Base-by-base conservation (phyloP, 2,329 filamentous ascomycete genomes). In the Knufia petricola region DNA sequence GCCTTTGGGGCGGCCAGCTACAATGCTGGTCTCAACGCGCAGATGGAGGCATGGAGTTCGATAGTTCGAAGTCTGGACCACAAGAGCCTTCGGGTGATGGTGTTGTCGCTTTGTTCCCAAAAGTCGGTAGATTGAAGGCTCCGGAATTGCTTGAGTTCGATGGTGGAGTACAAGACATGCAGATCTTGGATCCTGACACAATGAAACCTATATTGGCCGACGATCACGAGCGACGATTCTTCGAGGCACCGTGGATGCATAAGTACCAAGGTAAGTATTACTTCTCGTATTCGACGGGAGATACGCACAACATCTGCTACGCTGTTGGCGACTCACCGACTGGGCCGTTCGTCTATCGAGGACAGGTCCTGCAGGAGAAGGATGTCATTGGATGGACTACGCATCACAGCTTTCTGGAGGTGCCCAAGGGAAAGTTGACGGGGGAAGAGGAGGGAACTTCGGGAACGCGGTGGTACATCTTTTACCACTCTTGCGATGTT, bases 211-310 rank as follows among this genome's bases (percentile, higher is more conserved):
- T 88, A 43, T 59, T 66, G 1, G 79, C 81, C 8, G 76, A 82
- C 57, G 83, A 88, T 63, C 85, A 88, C 61, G 81, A 82, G 51
- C 66, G 81, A 13, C 74, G 85, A 6, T 89, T 89, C 73, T 88
- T 89, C 63, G 85, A 89, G 67, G 85, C 84, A 0, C 79, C 84
- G 1, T 88, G 84, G 85, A 71, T 87, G 73, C 84, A 88, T 68
- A 85, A 84, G 71, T 77, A 78, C 60, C 68, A 74, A 0, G 81
- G 74, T 1, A 75, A 70, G 51, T 87, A 87, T 66, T 87, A 87
- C 69, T 84, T 87, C 62, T 82, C 77, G 48, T 87, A 87, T 68
- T 85, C 82, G 53, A 88, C 84, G 1, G 85, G 85, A 17, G 85
- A 88, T 65, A 82, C 84, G 26, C 85, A 88, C 64, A 85, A 74